Percentiles rank a stretch among this genome's conserved stretches.
Evolutionary conservation across 345 rosid genomes (phyloP).

Genomic region (Carallia pectinifolia): DNA sequence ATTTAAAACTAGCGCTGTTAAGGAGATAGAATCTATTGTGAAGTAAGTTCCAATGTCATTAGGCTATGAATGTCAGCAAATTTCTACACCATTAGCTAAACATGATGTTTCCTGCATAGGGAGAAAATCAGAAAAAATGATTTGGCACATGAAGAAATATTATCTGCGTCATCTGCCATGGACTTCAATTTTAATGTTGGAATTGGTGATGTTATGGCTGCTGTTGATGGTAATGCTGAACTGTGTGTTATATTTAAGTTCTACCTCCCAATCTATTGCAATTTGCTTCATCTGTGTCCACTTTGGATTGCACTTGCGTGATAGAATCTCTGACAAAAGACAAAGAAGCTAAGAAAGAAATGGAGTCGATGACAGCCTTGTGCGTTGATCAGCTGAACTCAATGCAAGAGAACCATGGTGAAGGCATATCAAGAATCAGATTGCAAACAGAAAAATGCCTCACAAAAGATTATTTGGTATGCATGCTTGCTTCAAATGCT

Average conservation of each 20-base stretch:
- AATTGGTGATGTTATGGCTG: slow-evolving; percentile 36
- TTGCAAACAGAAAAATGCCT: slow-evolving; percentile 66
- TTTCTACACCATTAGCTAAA: not conserved
- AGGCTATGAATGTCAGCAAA: not conserved
- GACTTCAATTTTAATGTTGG: slow-evolving; percentile 44
- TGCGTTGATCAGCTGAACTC: slow-evolving; percentile 55
- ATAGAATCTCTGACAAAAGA: slow-evolving; percentile 61
- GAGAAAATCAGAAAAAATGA: slow-evolving; percentile 38
- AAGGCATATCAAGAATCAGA: slow-evolving; percentile 50
- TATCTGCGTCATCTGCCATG: slow-evolving; percentile 42
- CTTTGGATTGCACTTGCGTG: slow-evolving; percentile 2
- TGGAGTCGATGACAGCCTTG: slow-evolving; percentile 45
- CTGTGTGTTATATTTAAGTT: not conserved
- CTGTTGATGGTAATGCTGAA: slow-evolving; percentile 53
- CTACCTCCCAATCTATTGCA: not conserved
- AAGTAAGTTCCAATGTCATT: slow-evolving; percentile 27
- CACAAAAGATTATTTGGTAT: slow-evolving; percentile 72
- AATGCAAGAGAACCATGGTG: slow-evolving; percentile 58
- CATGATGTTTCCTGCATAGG: slow-evolving; percentile 34
- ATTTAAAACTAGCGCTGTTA: slow-evolving; percentile 28
- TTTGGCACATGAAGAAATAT: slow-evolving; percentile 39
- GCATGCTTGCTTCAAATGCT: not conserved
- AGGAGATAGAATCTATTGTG: slow-evolving; percentile 36
- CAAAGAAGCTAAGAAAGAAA: slow-evolving; percentile 49
- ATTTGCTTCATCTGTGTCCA: not conserved